Evolutionary conservation across 148 eudicot genomes (phyloP), one percentile per base, ranked within the genome.

Genomic region (Suaeda aralocaspica): DNA sequence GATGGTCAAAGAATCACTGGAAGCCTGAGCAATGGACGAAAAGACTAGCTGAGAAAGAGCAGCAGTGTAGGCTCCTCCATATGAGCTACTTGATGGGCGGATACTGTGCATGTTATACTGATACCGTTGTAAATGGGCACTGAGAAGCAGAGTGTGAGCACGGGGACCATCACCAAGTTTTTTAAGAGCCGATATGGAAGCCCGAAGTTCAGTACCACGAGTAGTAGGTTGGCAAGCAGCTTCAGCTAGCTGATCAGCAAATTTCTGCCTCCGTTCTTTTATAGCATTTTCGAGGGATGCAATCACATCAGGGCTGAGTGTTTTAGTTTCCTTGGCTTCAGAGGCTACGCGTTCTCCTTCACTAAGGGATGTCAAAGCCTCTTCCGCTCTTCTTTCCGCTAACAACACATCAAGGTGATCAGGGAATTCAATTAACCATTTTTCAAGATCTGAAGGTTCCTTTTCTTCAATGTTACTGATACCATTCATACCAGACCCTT

Each of bases 11-110:
- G 97, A 93, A 84, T 94, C 98, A 68, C 83, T 89, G 26, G 92
- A 89, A 21, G 97, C 92, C 78, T 91, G 97, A 56, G 91, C 87
- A 80, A 94, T 89, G 77, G 95, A 86, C 76, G 98, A 94, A 72
- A 94, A 91, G 44, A 91, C 92, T 67, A 91, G 82, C 86, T 94
- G 98, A 18, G 98, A 88, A 48, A 94, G 90, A 18, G 98, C 98
- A 59, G 98, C 96, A n/a, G 97, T 94, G 75, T 94, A 91, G 73
- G 98, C 98, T 81, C 98, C 98, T 77, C 98, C 97, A 81, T 94
- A 94, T 52, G 98, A 94, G 76, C 97, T 91, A 82, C 88, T 91
- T 74, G 98, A 91, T 64, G 98, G 98, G 64, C 92, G 97, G 72
- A 91, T 92, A 64, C 85, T 85, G 78, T 88, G 95, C 98, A 89